Base-by-base conservation (phyloP, 202 grass and related monocot genomes). In the Setaria viridis region DNA sequence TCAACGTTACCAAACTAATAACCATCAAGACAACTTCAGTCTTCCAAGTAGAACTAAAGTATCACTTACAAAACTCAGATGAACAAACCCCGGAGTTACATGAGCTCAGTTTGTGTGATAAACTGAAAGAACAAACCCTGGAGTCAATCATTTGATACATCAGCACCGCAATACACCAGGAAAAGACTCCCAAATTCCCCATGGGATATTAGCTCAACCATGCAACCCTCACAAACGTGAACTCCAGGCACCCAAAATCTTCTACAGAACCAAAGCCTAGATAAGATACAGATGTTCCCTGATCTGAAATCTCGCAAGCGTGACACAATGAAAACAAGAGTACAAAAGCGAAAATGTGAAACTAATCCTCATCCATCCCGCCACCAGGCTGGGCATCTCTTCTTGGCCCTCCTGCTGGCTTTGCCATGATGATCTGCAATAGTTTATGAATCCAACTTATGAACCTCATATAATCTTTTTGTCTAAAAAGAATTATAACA, bases 401-500 rank as follows among this genome's bases (percentile, higher is more conserved):
- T 70, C 59, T 87, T 43, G 93, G 96, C 10, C 96, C 93, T 86
- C 93, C 93, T 17, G 91, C 91, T 6, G 93, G 91, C 64, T 99
- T 99, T 29, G 93, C 91, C 91, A 99, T 94, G 86, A 99, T 99
- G 83, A 99, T 99, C 91, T 99, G 85, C 62, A 54, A 54, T 29
- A 45, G 13, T 66, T 70, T 65, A 82, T 6, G 19, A 47, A 65
- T 46, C 13, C 25, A 77, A 67, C 33, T 79, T 69, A 43, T 63
- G 51, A 50, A 72, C 33, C 13, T 2, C 20, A 68, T 15, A 59
- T 42, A 57, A 58, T 11, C 2, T n/a, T 48, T 19, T 25, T 12
- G 30, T 49, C 50, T 20, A 33, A 2, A 10, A 62, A 49, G 6
- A 75, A 66, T 30, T 20, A 58, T 32, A 33, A 17, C n/a, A 69